Base-by-base conservation (phyloP, 306 rosid species). In the Lathyrus oleraceus region DNA sequence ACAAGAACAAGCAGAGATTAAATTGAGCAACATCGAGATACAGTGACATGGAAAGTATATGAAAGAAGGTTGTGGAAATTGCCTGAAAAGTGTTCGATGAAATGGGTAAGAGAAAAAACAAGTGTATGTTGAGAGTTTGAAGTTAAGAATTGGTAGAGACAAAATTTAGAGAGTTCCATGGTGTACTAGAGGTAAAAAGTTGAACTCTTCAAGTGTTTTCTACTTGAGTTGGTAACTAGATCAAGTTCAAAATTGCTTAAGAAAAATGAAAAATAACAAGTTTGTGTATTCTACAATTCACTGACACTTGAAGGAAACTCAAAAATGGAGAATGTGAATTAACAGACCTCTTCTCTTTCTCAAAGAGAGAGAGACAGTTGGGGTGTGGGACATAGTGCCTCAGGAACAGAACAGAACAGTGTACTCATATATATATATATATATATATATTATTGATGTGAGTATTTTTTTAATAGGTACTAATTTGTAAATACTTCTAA, bases 1-100 rank as follows among this genome's bases (percentile, higher is more conserved):
- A 92, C 84, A 87, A 88, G 80, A 82, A 83, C 73, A 79, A 83
- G 28, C 1, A 71, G 76, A 70, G 72, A 73, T 75, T 84, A 85
- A 75, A 74, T 75, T 67, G 84, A 77, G 65, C 59, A 80, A 71
- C 69, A 69, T 60, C 84, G 83, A 71, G 79, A 69, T 82, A 75
- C 39, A 82, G 85, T 86, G 80, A 80, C 70, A 74, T 70, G 61
- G 70, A 83, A 86, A 87, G 77, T 80, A 91, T 77, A 57, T 56
- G 73, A 80, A 80, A 65, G 76, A 63, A 83, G 79, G 57, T 62
- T 74, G 74, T 65, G 19, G 47, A 61, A 77, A 86, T 81, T 82
- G 82, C 80, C 68, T 27, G 69, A 10, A 36, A 23, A 61, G 80
- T 72, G 74, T 81, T 79, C 82, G 85, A 82, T 79, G 88, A 84